Percentiles rank a stretch among this genome's conserved stretches.
Conservation (phyloP, 768 basidiomycete genomes). For the Mycena maculata region DNA sequence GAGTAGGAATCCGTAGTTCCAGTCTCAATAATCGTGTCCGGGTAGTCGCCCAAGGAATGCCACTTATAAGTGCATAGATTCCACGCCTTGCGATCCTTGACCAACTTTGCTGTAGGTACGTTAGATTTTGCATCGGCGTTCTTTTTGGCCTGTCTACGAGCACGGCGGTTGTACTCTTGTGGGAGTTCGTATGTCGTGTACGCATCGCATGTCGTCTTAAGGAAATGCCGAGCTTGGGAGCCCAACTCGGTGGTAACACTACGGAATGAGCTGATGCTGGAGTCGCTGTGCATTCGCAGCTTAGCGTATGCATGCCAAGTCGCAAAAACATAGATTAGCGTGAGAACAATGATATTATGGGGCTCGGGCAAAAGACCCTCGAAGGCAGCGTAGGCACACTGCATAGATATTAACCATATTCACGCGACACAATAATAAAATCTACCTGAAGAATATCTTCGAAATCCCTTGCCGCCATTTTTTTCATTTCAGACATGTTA, state of each 20-base stretch:
- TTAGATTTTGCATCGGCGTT: background rate
- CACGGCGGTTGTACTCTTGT: conserved; percentile 16
- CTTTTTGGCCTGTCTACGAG: background rate
- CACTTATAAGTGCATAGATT: background rate
- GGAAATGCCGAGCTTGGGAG: conserved; percentile 23
- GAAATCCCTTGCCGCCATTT: background rate
- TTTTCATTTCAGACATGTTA: background rate
- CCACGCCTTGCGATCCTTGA: background rate
- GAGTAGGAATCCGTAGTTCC: no score
- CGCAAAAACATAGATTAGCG: conserved; percentile 28
- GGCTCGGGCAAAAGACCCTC: conserved; percentile 45
- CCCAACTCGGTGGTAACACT: conserved; percentile 15
- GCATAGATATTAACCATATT: background rate
- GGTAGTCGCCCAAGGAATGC: background rate
- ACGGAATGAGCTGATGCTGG: conserved; percentile 20
- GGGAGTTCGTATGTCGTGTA: conserved; percentile 37
- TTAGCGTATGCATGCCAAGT: conserved; percentile 42
- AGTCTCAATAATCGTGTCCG: no score
- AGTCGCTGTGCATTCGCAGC: conserved; percentile 36
- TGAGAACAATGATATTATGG: conserved; percentile 32
- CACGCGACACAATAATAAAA: background rate
- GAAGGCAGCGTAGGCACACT: conserved; percentile 50
- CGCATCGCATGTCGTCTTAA: conserved; percentile 3
- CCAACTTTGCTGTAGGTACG: background rate
- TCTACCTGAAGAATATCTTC: background rate